Base-by-base conservation (phyloP, 768 basidiomycete species). In the Amanita muscaria region DNA sequence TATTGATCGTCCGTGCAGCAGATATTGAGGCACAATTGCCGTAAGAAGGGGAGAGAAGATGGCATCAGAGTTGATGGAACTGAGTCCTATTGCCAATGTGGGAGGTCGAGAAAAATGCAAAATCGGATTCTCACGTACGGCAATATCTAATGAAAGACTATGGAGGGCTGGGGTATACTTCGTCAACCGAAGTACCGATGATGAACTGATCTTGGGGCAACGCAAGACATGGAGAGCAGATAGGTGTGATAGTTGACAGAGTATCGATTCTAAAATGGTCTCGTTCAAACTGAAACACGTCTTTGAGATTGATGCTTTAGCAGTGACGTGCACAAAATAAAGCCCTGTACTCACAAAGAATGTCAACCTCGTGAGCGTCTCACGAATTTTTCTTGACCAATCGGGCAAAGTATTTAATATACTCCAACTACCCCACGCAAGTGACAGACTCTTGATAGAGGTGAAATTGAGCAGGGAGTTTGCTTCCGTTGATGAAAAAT, bases 371-470 rank as follows among this genome's bases (percentile, higher is more conserved):
- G 66, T 69, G 51, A 85, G 61, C 1, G 72, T 75, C 19, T 51
- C 56, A 34, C 60, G 60, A 38, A 80, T 55, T 21, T 55, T 54
- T 5, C 53, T 53, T 2, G 67, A 58, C 84, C 86, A 88, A 16
- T 51, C 57, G 8, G 84, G 80, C 15, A 88, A 55, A 5, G 65
- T 51, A 54, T 82, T 72, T 42, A 82, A 62, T 16, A 81, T 59
- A 50, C 72, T 74, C 78, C 79, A 80, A 3, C 76, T 76, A n/a
- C 77, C 74, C 40, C 60, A 67, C 40, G 85, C 77, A 21, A 88
- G 60, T 4, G 69, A 61, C 12, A 88, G 52, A 18, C 56, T 66
- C 9, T 65, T 64, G 24, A 85, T 56, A 0, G 58, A 59, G 15
- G 49, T 47, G 14, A 78, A 48, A 18, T 66, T 54, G 10, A 63